These are phyloP conservation scores for Amylocystis lapponica DNA, from an alignment of 768 basidiomycete genomes.

Conservation along the genomic window DNA sequence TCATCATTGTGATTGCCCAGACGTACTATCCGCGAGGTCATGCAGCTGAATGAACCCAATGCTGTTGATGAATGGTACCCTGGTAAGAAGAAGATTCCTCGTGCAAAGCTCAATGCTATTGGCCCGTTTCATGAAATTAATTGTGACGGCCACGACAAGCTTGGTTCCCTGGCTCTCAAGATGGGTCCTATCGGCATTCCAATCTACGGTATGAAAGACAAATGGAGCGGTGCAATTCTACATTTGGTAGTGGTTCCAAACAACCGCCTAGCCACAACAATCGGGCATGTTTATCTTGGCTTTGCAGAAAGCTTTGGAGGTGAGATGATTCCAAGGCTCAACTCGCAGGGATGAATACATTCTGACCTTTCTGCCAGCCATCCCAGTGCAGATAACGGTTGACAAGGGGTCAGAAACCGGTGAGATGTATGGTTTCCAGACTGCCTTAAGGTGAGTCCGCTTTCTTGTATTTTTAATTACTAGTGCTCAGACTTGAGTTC, in stretches of 20 bases:
- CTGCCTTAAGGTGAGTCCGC: conserved; percentile 2
- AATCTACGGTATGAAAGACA: conserved; percentile 26
- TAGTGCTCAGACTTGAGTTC: background rate
- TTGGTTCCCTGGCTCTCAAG: conserved; percentile 17
- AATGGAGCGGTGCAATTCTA: conserved; percentile 19
- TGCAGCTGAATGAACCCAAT: background rate
- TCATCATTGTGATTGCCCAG: background rate
- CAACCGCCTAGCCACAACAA: conserved; percentile 13
- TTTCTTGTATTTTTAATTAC: no score
- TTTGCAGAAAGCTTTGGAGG: conserved; percentile 22
- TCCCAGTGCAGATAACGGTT: conserved; percentile 22
- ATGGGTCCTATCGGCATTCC: conserved; percentile 26
- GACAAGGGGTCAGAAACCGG: conserved; percentile 30
- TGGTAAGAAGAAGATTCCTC: background rate
- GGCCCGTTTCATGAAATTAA: conserved; percentile 20
- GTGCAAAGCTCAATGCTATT: background rate
- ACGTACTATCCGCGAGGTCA: background rate
- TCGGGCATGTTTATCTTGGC: conserved; percentile 31
- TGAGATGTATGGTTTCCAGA: conserved; percentile 18
- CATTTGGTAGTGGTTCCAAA: conserved; percentile 22
- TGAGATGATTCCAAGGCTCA: conserved; percentile 8
- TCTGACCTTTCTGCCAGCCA: conserved; percentile 11
- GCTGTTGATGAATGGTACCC: background rate
- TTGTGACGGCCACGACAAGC: conserved; percentile 28
- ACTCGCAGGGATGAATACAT: background rate